Conservation (phyloP, 306 rosid genomes). For the Cucumis melo region DNA sequence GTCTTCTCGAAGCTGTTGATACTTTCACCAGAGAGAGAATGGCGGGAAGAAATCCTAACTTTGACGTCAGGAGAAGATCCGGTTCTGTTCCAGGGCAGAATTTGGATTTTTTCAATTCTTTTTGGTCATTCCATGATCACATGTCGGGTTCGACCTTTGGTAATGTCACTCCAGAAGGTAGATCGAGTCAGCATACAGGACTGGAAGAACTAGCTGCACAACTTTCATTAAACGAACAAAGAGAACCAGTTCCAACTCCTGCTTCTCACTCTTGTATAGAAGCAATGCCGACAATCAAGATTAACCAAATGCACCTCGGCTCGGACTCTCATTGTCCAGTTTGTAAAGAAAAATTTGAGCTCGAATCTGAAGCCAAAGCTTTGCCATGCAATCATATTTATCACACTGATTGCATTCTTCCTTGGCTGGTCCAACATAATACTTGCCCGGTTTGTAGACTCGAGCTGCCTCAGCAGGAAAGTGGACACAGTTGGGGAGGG, state of each 20-base stretch:
- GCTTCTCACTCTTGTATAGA: conserved; percentile 50
- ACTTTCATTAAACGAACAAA: conserved; percentile 41
- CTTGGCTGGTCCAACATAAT: conserved; percentile 71
- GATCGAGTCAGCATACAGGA: conserved; percentile 37
- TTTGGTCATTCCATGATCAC: conserved; percentile 38
- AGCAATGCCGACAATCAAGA: conserved; percentile 62
- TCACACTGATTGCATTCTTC: conserved; percentile 70
- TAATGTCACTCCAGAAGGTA: conserved; percentile 28
- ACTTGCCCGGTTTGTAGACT: conserved; percentile 80
- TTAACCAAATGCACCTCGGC: conserved; percentile 44
- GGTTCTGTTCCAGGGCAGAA: not conserved
- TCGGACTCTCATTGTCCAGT: conserved; percentile 62
- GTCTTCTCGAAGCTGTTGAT: conserved; percentile 28
- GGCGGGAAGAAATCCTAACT: conserved; percentile 39
- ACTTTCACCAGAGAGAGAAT: conserved; percentile 38
- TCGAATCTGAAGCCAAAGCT: conserved; percentile 55
- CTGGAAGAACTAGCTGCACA: conserved; percentile 50
- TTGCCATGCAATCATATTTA: conserved; percentile 83
- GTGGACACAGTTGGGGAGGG: conserved; percentile 6
- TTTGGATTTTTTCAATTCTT: conserved; percentile 14
- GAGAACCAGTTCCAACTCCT: conserved; percentile 45
- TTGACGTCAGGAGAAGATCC: conserved; percentile 26
- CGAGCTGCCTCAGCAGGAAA: conserved; percentile 51
- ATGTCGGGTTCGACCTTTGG: conserved; percentile 28
- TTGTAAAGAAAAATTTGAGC: conserved; percentile 55